These are phyloP conservation scores for Suillus decipiens DNA, from an alignment of 768 basidiomycete genomes.

Conservation along the genomic window DNA sequence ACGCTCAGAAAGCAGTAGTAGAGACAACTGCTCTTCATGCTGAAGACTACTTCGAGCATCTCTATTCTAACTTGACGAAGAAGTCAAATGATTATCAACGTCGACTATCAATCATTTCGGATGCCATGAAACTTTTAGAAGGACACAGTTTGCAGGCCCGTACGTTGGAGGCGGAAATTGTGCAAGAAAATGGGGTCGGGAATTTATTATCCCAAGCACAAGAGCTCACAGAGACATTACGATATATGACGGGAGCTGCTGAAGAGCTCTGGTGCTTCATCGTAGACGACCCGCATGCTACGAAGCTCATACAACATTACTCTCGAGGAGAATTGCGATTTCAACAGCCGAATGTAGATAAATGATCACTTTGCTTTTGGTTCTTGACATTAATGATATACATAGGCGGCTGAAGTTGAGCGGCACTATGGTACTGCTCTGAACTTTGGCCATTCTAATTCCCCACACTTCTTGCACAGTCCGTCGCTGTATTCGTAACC, in stretches of 20 bases:
- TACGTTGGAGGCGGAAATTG: neutral
- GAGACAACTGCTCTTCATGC: neutral
- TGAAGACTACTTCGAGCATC: slow-evolving; percentile 1
- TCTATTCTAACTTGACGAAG: slow-evolving; percentile 2
- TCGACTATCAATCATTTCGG: slow-evolving; percentile 4
- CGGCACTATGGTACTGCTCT: neutral
- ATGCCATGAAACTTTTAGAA: slow-evolving; percentile 8
- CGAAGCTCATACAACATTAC: slow-evolving; percentile 6
- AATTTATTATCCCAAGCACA: neutral
- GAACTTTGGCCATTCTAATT: neutral
- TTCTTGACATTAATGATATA: neutral
- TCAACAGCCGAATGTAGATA: neutral
- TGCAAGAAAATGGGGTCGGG: neutral
- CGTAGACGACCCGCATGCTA: neutral
- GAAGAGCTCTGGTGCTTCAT: slow-evolving; percentile 12
- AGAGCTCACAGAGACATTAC: neutral
- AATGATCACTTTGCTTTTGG: neutral
- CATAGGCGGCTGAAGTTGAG: neutral
- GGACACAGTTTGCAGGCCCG: neutral
- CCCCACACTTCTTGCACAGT: neutral
- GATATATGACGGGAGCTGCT: slow-evolving; percentile 9
- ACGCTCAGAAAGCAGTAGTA: neutral
- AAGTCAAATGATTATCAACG: neutral
- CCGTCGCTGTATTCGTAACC: neutral
- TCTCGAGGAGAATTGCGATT: neutral